Base-by-base conservation (phyloP, 23 red algal genomes). In the Chondrus crispus region DNA sequence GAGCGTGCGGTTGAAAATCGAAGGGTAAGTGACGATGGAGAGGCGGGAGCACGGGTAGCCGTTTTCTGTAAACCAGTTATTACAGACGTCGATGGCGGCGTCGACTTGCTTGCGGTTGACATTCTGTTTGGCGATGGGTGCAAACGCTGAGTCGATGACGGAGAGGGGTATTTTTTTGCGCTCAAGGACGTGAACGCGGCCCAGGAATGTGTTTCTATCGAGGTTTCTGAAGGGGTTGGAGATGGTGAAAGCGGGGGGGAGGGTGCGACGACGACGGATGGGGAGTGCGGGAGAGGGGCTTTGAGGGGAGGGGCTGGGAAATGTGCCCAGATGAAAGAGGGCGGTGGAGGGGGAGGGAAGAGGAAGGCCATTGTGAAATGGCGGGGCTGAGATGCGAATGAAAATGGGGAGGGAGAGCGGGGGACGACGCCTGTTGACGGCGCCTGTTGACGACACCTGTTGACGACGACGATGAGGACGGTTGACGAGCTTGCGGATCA, bases 41-140 rank as follows among this genome's bases (percentile, higher is more conserved):
- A 94, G 22, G 14, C 46, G 52, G 8, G 82, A 94, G 39, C 55
- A 74, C 30, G 74, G 58, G 54, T 94, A 94, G 7, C 62, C 48
- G 14, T 94, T 80, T 62, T 85, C 73, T 7, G 57, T 22, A 55
- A 60, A 81, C 92, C 92, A 94, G 24, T 48, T 42, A 75, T 82
- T 81, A 41, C 55, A 44, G 3, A 37, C 41, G 4, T 28, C 62
- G 47, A 94, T 19, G 12, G 81, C 57, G 20, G 62, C 72, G 32
- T 60, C 52, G 54, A 94, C 40, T 46, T 88, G 36, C 16, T 79
- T 87, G 52, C 58, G 73, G 40, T 47, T 35, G 13, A 92, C 74
- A 18, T 57, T 75, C 7, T 42, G 41, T 62, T 79, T 32, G 30
- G 51, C 39, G 49, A 92, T 50, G 62, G 55, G 89, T 63, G 62